Percentiles rank a stretch among this genome's conserved stretches.
These are phyloP conservation scores for Graphiopsis chlorocephala DNA, from an alignment of 2,329 filamentous ascomycete genomes.

Conservation along the genomic window DNA sequence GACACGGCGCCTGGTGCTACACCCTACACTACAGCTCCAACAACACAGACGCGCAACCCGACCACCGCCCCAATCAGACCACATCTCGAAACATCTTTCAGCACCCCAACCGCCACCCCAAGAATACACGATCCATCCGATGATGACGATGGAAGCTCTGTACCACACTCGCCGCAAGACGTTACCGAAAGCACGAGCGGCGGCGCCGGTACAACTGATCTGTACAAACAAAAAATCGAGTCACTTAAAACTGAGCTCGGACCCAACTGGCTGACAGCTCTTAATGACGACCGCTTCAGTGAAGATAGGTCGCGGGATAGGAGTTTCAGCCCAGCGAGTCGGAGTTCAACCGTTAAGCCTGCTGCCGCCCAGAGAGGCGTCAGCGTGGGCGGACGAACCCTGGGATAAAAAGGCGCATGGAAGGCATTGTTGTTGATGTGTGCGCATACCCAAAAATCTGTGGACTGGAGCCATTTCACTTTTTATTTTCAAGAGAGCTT, in stretches of 20 bases:
- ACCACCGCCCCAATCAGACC: conserved; percentile 23
- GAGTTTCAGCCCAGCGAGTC: conserved; percentile 30
- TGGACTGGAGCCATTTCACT: background rate
- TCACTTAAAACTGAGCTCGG: conserved; percentile 81
- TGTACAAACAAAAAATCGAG: conserved; percentile 83
- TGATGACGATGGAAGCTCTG: conserved; percentile 30
- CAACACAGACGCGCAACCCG: conserved; percentile 18
- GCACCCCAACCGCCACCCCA: conserved; percentile 27
- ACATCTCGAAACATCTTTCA: conserved; percentile 30
- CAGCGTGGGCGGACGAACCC: conserved; percentile 32
- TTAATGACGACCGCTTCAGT: conserved; percentile 70
- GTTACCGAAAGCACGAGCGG: conserved; percentile 22
- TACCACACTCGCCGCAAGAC: conserved; percentile 26
- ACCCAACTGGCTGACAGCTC: conserved; percentile 78
- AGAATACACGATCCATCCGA: conserved; percentile 30
- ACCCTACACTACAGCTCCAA: conserved; percentile 24
- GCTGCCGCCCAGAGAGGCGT: conserved; percentile 28
- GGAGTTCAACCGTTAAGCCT: conserved; percentile 25
- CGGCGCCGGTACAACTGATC: conserved; percentile 21
- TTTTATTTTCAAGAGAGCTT: background rate
- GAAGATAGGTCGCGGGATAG: conserved; percentile 22
- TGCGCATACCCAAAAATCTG: background rate
- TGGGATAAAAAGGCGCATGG: conserved; percentile 28
- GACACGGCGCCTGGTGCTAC: conserved; percentile 12
- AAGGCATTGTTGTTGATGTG: background rate